phyloP scores from a whole-genome alignment of 192 early-diverging fungal genomes.

The Linnemannia zychae region DNA sequence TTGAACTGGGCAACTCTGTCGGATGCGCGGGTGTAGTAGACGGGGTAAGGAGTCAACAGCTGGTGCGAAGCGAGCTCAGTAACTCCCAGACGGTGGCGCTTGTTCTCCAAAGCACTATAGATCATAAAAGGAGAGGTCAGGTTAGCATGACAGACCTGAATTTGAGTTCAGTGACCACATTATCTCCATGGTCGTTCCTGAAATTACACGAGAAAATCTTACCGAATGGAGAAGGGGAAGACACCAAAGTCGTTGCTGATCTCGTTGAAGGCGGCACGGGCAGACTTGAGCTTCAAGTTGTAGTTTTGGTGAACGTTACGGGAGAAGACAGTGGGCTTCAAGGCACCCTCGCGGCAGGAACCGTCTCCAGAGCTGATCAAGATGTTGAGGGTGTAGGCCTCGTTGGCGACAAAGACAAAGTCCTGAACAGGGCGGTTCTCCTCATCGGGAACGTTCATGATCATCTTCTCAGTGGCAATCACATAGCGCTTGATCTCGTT shows the following conservation, averaged over 20 bases:
- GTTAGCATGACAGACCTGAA: neutral
- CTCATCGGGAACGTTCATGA: conserved; percentile 69
- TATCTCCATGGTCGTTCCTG: neutral
- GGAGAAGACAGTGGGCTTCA: conserved; percentile 74
- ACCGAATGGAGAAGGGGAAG: conserved; percentile 83
- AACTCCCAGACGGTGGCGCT: conserved; percentile 74
- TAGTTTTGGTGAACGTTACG: conserved; percentile 82
- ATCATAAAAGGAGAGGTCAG: neutral
- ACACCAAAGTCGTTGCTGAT: conserved; percentile 73
- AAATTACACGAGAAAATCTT: conserved; percentile 14
- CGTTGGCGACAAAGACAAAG: conserved; percentile 77
- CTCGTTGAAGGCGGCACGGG: conserved; percentile 72
- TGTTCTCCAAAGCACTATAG: conserved; percentile 55
- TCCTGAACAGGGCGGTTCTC: conserved; percentile 70
- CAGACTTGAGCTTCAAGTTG: conserved; percentile 77
- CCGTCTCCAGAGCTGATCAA: conserved; percentile 77
- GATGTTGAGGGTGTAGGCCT: conserved; percentile 81
- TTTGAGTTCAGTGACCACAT: too few relatives aligned
- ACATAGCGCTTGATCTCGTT: conserved; percentile 83
- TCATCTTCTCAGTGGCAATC: conserved; percentile 71
- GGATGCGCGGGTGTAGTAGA: conserved; percentile 66
- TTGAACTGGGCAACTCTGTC: conserved; percentile 80
- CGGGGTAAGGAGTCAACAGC: conserved; percentile 74
- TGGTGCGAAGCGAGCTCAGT: conserved; percentile 73
- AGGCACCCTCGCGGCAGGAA: conserved; percentile 58